Percentiles rank a stretch among this genome's conserved stretches.
Conservation (phyloP, 805 yeast species). For the Suhomyces sp. region DNA sequence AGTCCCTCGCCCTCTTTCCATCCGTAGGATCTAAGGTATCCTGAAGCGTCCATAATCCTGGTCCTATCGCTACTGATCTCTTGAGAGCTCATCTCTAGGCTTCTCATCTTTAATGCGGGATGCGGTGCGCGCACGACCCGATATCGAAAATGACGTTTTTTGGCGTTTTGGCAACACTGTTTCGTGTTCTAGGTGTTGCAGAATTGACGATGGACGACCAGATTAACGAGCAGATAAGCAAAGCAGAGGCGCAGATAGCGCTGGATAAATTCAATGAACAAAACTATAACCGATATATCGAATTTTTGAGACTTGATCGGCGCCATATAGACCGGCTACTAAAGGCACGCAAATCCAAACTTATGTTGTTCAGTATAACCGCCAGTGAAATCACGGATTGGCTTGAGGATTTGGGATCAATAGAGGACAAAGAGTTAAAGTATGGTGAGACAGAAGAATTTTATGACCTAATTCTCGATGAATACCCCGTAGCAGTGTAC, state of each 20-base stretch:
- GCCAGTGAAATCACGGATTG: constrained; percentile 14
- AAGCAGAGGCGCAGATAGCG: neutral
- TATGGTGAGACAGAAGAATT: constrained; percentile 9
- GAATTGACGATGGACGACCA: neutral
- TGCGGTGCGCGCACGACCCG: neutral
- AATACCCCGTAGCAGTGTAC: constrained; percentile 18
- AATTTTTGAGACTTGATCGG: neutral
- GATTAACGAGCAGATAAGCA: neutral
- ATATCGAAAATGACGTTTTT: neutral
- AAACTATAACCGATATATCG: neutral
- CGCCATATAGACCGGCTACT: neutral
- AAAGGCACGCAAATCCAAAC: neutral
- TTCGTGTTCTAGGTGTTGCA: neutral
- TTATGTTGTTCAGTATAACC: constrained; percentile 6
- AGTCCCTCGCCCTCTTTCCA: constrained; percentile 93
- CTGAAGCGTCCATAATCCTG: constrained; percentile 65
- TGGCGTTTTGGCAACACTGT: neutral
- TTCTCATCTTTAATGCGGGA: neutral
- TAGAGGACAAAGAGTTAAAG: constrained; percentile 9
- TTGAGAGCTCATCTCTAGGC: neutral
- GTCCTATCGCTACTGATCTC: neutral
- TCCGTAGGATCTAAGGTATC: constrained; percentile 74
- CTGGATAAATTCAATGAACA: neutral
- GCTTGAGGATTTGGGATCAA: constrained; percentile 16
- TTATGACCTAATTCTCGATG: constrained; percentile 14